These are phyloP conservation scores for Citrus medica DNA, from an alignment of 345 rosid genomes.

Conservation along the genomic window DNA sequence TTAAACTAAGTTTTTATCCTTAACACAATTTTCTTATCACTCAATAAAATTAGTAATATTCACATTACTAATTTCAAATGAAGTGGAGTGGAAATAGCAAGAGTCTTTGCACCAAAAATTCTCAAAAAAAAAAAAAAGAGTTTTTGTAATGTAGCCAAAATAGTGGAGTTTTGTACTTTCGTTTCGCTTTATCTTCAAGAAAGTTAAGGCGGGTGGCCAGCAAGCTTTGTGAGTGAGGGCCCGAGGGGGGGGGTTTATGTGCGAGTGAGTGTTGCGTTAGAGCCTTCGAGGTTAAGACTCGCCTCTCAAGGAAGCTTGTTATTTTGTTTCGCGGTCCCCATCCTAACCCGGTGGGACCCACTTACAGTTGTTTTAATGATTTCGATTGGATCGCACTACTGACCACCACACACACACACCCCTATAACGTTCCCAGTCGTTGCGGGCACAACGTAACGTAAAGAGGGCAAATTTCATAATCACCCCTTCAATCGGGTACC, in stretches of 20 bases:
- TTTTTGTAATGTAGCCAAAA: not conserved
- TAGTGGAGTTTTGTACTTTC: not conserved
- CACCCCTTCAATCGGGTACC: too few species aligned
- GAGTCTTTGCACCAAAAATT: too few species aligned
- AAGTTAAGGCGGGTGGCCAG: not conserved
- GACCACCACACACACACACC: not conserved
- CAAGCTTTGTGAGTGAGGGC: not conserved
- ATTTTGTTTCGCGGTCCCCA: too few species aligned
- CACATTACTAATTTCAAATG: too few species aligned
- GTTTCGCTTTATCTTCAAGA: not conserved
- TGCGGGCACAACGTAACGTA: not conserved
- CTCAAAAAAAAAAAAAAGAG: rapidly evolving
- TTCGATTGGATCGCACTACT: not conserved
- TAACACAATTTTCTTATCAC: too few species aligned
- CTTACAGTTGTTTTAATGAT: not conserved
- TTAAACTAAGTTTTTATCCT: too few species aligned
- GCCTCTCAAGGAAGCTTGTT: not conserved
- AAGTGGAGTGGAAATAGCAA: slow-evolving; percentile 5
- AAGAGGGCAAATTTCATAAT: not conserved
- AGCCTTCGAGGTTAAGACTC: not conserved
- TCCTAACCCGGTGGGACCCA: not conserved
- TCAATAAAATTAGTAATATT: too few species aligned
- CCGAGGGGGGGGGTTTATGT: too few species aligned
- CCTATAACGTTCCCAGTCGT: not conserved
- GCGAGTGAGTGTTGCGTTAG: too few species aligned